These are phyloP conservation scores for Apiospora pterosperma DNA, from an alignment of 2,329 filamentous ascomycete genomes.

Conservation along the genomic window DNA sequence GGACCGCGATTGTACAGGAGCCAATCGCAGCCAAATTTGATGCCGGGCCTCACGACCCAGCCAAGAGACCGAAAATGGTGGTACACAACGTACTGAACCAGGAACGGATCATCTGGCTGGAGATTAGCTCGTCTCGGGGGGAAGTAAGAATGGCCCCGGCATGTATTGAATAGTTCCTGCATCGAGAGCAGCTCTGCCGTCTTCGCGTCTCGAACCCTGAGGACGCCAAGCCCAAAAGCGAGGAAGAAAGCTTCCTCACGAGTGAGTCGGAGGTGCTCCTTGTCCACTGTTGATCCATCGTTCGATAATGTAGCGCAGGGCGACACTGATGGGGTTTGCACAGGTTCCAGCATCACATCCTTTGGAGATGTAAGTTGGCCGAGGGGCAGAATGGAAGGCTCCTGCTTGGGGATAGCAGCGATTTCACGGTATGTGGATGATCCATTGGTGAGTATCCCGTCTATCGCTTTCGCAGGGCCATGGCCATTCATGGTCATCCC, in stretches of 20 bases:
- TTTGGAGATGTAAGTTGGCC: neutral
- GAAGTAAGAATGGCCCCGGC: conserved; percentile 67
- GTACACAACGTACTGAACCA: conserved; percentile 84
- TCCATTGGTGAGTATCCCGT: conserved; percentile 14
- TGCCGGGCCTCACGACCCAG: conserved; percentile 88
- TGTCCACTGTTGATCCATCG: conserved; percentile 34
- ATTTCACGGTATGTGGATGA: conserved; percentile 11
- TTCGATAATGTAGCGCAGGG: neutral
- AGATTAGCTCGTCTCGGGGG: conserved; percentile 53
- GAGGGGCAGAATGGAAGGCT: neutral
- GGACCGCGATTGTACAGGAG: conserved; percentile 92
- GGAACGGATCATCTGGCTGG: conserved; percentile 75
- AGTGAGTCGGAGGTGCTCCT: conserved; percentile 88
- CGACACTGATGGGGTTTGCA: neutral
- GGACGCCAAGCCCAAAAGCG: conserved; percentile 71
- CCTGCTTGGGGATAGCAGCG: neutral
- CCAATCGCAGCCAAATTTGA: conserved; percentile 95
- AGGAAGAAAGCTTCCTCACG: conserved; percentile 92
- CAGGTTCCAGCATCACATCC: neutral
- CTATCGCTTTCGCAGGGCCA: conserved; percentile 10
- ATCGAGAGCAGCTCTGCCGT: conserved; percentile 45
- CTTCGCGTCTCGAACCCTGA: conserved; percentile 56
- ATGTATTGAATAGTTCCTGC: conserved; percentile 60
- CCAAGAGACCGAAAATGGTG: conserved; percentile 95
- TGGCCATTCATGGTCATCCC: conserved; percentile 19